Percentiles rank a stretch among this genome's conserved stretches.
Evolutionary conservation across 2,329 filamentous ascomycete genomes (phyloP).

Genomic region (Diaporthe citrichinensis): DNA sequence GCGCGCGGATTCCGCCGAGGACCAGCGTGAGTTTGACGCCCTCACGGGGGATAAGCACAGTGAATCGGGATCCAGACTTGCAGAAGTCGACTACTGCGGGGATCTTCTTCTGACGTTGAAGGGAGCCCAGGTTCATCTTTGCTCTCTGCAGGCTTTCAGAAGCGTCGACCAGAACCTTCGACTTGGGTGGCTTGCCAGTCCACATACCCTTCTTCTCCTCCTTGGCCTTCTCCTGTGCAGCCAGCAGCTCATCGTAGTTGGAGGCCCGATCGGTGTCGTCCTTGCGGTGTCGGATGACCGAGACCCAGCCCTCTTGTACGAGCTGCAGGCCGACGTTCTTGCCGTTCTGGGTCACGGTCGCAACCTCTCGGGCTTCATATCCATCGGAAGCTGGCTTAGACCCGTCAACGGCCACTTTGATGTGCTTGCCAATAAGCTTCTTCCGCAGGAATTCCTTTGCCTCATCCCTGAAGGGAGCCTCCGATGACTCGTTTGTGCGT

Average conservation of each 20-base stretch:
- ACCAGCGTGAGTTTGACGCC: constrained; percentile 96
- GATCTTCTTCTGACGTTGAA: constrained; percentile 92
- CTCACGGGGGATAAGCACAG: constrained; percentile 90
- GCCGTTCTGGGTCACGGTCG: constrained; percentile 84
- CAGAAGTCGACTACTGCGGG: constrained; percentile 97
- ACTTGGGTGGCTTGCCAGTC: constrained; percentile 88
- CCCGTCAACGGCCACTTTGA: constrained; percentile 89
- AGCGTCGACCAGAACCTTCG: constrained; percentile 87
- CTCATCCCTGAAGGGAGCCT: constrained; percentile 90
- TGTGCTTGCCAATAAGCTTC: constrained; percentile 95
- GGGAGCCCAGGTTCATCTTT: constrained; percentile 89
- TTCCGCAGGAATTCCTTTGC: constrained; percentile 97
- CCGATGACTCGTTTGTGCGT: constrained; percentile 87
- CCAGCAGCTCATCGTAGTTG: constrained; percentile 91
- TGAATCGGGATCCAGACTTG: constrained; percentile 96
- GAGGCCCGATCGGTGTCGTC: constrained; percentile 95
- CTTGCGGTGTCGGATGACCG: constrained; percentile 93
- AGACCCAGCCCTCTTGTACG: constrained; percentile 93
- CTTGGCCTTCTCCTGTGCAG: constrained; percentile 86
- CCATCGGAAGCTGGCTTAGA: constrained; percentile 90
- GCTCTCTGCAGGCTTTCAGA: constrained; percentile 95
- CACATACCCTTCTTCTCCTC: constrained; percentile 94
- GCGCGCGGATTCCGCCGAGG: constrained; percentile 91
- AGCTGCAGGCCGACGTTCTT: constrained; percentile 89
- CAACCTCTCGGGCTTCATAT: constrained; percentile 95